Evolutionary conservation across 495 filamentous ascomycete genomes (phyloP), one percentile per base, ranked within the genome.

Genomic region (Talaromyces liani): DNA sequence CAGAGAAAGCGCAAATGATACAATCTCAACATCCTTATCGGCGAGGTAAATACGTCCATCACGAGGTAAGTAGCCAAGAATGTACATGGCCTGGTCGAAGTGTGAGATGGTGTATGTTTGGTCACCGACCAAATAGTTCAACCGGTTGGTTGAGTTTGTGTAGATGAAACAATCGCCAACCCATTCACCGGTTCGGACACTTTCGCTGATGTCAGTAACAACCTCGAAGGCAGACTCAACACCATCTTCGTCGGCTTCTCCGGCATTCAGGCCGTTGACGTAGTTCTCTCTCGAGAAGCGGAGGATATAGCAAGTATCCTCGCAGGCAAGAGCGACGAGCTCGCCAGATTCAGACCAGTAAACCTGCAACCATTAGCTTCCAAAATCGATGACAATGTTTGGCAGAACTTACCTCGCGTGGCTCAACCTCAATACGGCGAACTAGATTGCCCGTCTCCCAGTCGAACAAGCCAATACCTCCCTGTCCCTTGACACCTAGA

Each of bases 141-240:
- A 79, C 60, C 94, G 90, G 83, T 98, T 97, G 27, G 93, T 96
- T 68, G 85, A 88, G 80, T 92, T 98, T 29, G 94, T 97, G 81
- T 98, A 99, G 71, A 98, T 93, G 80, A 99, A 94, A 78, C 93
- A 96, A 75, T 99, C 94, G 25, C 94, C 94, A 63, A 99, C 88
- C 94, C 94, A 99, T 77, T 94, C 87, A 54, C 92, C 94, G n/a
- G 95, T 97, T 56, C 90, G 88, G 53, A 98, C 91, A 65, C 84
- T 88, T 78, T 98, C 95, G 64, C 90, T 92, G 73, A 97, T 92
- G 70, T 97, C 94, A 24, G 92, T 95, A 57, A 97, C 87, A 39
- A 96, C 87, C 66, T 97, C 94, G 68, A 98, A 96, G 22, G 94
- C 94, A n/a, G 91, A 84, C 77, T 98, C 95, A 49, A 97, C 95